Conservation (phyloP, 73 alveolate species). For the Tetrahymena elliotti region DNA sequence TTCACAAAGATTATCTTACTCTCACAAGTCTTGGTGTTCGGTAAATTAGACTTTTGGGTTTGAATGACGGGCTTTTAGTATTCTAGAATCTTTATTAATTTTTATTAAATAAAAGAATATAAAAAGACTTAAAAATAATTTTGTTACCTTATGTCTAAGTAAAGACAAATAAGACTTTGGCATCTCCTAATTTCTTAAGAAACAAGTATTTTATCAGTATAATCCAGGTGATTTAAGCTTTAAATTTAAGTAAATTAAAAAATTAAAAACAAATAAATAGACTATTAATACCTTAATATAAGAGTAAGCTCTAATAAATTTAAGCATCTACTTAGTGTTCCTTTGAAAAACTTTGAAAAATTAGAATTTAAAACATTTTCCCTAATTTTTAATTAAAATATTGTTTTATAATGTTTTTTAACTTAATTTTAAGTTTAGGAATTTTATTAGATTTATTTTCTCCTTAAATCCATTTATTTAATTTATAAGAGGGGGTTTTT, state of each 20-base stretch:
- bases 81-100: background rate
- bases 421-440: too few species aligned
- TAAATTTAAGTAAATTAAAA: too few species aligned
- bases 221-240: background rate
- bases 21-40: background rate
- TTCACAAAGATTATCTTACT: background rate
- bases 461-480: too few species aligned
- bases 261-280: too few species aligned
- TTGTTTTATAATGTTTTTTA: too few species aligned
- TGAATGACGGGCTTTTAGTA: background rate
- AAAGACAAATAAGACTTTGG: background rate
- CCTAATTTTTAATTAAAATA: too few species aligned
- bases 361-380: background rate
- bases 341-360: background rate
- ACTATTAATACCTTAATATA: too few species aligned
- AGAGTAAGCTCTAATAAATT: background rate
- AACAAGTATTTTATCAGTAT: background rate
- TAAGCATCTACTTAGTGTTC: background rate
- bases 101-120: too few species aligned
- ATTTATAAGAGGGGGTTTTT: too few species aligned
- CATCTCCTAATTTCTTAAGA: background rate
- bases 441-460: too few species aligned
- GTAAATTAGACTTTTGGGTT: too few species aligned
- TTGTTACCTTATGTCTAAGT: background rate
- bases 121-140: too few species aligned